Evolutionary conservation across 2,329 filamentous ascomycete genomes (phyloP).

Genomic region (Penicillium sp.): DNA sequence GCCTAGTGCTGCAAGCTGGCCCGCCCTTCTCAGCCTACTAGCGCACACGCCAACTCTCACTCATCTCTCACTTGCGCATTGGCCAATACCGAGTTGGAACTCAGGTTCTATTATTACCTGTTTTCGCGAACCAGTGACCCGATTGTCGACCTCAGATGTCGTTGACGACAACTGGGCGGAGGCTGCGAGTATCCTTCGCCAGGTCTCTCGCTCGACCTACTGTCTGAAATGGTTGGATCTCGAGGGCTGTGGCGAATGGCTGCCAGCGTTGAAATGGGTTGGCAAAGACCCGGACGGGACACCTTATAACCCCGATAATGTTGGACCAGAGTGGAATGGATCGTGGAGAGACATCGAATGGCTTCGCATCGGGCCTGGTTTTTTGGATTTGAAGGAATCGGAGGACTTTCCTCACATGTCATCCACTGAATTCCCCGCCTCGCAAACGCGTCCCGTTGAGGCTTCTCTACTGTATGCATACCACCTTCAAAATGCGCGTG

Average conservation of each 20-base stretch:
- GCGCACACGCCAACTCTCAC: constrained; percentile 57
- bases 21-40: constrained; percentile 54
- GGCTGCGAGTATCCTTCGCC: constrained; percentile 56
- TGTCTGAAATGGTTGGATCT: constrained; percentile 63
- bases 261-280: constrained; percentile 51
- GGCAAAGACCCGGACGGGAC: constrained; percentile 30
- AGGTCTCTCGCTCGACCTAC: constrained; percentile 56
- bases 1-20: constrained; percentile 52
- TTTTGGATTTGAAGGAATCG: constrained; percentile 27
- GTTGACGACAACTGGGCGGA: constrained; percentile 58
- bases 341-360: constrained; percentile 47
- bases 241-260: constrained; percentile 59
- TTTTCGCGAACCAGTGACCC: constrained; percentile 41
- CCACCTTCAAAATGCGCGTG: constrained; percentile 28
- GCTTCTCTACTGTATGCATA: not conserved
- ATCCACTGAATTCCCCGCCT: not conserved
- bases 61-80: constrained; percentile 62
- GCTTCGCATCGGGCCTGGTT: constrained; percentile 45
- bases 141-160: constrained; percentile 46
- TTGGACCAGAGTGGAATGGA: constrained; percentile 47
- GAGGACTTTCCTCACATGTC: not conserved
- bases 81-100: constrained; percentile 59
- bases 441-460: not conserved
- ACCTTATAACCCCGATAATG: constrained; percentile 18
- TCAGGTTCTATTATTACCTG: constrained; percentile 52